Conservation (phyloP, 2,329 filamentous ascomycete species). For the Botrytis fabae region DNA sequence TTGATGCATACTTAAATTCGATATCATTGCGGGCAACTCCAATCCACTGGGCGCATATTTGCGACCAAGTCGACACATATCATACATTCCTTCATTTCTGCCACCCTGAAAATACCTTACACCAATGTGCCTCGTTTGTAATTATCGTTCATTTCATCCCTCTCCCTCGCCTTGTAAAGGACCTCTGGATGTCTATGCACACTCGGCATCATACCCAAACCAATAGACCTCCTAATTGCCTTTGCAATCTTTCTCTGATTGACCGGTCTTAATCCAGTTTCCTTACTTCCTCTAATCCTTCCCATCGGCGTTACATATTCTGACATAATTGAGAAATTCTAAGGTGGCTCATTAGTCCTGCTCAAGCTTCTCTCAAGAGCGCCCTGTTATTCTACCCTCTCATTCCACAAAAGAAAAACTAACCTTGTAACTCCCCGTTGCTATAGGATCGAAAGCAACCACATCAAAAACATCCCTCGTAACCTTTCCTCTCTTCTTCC, state of each 20-base stretch:
- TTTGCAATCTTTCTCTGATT: conserved; percentile 95
- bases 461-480: conserved; percentile 74
- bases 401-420: conserved; percentile 33
- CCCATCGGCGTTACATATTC: conserved; percentile 86
- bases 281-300: conserved; percentile 73
- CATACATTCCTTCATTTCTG: background rate
- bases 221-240: conserved; percentile 84
- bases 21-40: background rate
- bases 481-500: conserved; percentile 58
- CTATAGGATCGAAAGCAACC: conserved; percentile 75
- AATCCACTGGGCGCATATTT: background rate
- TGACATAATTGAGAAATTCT: conserved; percentile 92
- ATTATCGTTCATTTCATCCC: conserved; percentile 8
- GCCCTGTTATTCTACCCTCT: too few species aligned
- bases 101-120: background rate
- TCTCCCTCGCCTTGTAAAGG: conserved; percentile 44
- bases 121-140: background rate
- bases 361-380: background rate
- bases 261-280: conserved; percentile 78
- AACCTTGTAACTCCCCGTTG: conserved; percentile 85
- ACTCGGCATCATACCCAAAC: conserved; percentile 87
- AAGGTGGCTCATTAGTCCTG: conserved; percentile 23
- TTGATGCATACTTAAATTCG: background rate
- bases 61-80: background rate
- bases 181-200: conserved; percentile 88